A percentile compares a stretch with the other conserved stretches of the same genome.
Conservation (phyloP, 108 stramenopile species). For the Aurantiochytrium sp. region DNA sequence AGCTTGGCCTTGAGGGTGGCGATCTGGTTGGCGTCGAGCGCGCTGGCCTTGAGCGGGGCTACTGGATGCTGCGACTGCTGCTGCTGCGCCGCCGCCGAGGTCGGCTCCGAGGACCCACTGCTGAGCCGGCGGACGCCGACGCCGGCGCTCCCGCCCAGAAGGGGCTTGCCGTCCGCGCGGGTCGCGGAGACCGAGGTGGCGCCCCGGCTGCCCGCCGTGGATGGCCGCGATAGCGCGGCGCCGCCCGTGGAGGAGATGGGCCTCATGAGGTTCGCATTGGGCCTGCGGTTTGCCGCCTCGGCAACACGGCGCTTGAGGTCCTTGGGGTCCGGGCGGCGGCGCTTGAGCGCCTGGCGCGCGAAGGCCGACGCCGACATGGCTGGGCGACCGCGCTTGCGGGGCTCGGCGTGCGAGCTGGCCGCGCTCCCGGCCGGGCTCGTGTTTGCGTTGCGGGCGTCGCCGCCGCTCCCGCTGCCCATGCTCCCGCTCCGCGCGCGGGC, state of each 20-base stretch:
- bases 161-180: too few species aligned
- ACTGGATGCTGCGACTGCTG: too few species aligned
- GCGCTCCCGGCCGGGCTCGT: neutral
- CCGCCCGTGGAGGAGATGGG: neutral
- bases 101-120: too few species aligned
- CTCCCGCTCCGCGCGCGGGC: neutral
- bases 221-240: neutral
- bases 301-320: neutral
- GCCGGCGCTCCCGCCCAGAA: too few species aligned
- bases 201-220: neutral
- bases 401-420: neutral
- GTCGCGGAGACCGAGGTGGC: too few species aligned
- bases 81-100: too few species aligned
- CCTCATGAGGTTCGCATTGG: neutral
- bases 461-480: neutral
- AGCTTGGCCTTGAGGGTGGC: neutral
- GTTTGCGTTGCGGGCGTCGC: neutral
- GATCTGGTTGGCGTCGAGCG: neutral
- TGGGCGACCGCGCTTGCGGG: neutral
- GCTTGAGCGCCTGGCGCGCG: slow-evolving; percentile 1
- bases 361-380: neutral
- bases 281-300: neutral
- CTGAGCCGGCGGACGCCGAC: too few species aligned
- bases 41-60: neutral
- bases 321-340: neutral